Evolutionary conservation across 2,329 filamentous ascomycete species (phyloP), one percentile per base, ranked within the genome.

Genomic region (Fusarium sp.): DNA sequence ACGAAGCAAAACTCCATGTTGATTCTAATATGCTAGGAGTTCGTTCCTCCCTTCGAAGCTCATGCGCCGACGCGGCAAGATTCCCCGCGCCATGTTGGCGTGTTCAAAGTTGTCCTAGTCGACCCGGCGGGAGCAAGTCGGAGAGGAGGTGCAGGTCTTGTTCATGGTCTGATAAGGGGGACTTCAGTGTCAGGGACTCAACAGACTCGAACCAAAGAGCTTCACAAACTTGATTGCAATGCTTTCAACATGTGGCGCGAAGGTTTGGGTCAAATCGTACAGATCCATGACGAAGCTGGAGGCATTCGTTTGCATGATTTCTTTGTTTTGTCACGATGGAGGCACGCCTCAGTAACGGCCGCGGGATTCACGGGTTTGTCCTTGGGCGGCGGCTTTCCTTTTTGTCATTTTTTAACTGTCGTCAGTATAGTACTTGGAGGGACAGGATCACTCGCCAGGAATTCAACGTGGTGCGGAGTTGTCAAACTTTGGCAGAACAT

Each of bases 251-350:
- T 50, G 24, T 31, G 33, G 50, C n/a, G 23, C 39, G 21, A 38
- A 43, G 31, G 31, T 31, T 44, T 52, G 39, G 63, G 38, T 41
- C 53, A 52, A 29, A 53, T 68, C 28, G 26, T 44, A 28, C 24
- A 61, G 63, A 56, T 66, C 54, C 61, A 70, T 64, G 62, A 61
- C 47, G 63, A 64, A 63, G 70, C 55, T 42, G 43, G 65, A 55
- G 46, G 39, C 13, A 44, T 56, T 55, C 38, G 49, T 66, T 66
- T 63, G 53, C 61, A 57, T 56, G 46, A 61, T 62, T 68, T 62
- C 60, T 54, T 56, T 68, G 26, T 41, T 61, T 62, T 55, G 42
- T 58, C 37, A 52, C 39, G 43, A 59, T 33, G 39, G 50, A 53
- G 53, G 44, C 48, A 50, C 55, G 38, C 62, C 57, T 38, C 28